phyloP scores from a whole-genome alignment of 2,329 filamentous ascomycete genomes.

The Fusarium verrucosum region DNA sequence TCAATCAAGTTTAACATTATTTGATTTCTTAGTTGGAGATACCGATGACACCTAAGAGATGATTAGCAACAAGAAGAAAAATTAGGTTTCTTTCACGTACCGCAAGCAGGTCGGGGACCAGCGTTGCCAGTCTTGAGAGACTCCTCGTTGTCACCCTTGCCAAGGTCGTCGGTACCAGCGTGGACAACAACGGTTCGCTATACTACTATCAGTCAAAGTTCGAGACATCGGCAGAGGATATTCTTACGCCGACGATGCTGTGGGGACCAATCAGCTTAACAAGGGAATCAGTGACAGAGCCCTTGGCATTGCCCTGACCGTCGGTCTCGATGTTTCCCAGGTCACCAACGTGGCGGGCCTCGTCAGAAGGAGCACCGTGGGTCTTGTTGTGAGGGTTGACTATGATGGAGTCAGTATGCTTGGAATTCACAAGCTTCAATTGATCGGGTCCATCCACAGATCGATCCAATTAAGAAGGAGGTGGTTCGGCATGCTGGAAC shows the following conservation, averaged over 20 bases:
- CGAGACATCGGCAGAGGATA: not conserved
- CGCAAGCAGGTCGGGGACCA: slow-evolving; percentile 91
- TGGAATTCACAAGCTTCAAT: not conserved
- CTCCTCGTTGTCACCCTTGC: slow-evolving; percentile 90
- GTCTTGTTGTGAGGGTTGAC: slow-evolving; percentile 96
- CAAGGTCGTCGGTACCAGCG: slow-evolving; percentile 94
- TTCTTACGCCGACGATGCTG: slow-evolving; percentile 87
- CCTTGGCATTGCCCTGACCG: slow-evolving; percentile 87
- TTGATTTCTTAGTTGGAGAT: slow-evolving; percentile 72
- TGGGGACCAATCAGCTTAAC: slow-evolving; percentile 97
- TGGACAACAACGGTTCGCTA: slow-evolving; percentile 96
- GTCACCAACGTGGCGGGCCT: slow-evolving; percentile 93
- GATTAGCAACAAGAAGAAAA: slow-evolving; percentile 17
- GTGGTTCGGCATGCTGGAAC: not conserved
- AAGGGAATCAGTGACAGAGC: slow-evolving; percentile 79
- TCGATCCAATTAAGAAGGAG: not conserved
- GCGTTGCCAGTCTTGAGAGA: slow-evolving; percentile 99
- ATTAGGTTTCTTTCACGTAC: slow-evolving; percentile 59
- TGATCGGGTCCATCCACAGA: not conserved
- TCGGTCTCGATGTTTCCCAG: slow-evolving; percentile 98
- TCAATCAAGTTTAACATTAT: slow-evolving; percentile 9
- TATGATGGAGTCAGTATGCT: slow-evolving; percentile 50
- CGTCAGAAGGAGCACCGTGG: slow-evolving; percentile 87
- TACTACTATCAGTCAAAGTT: slow-evolving; percentile 3
- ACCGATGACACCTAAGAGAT: slow-evolving; percentile 78